Conservation (phyloP, 345 rosid genomes). For the Pseudoturritis turrita region DNA sequence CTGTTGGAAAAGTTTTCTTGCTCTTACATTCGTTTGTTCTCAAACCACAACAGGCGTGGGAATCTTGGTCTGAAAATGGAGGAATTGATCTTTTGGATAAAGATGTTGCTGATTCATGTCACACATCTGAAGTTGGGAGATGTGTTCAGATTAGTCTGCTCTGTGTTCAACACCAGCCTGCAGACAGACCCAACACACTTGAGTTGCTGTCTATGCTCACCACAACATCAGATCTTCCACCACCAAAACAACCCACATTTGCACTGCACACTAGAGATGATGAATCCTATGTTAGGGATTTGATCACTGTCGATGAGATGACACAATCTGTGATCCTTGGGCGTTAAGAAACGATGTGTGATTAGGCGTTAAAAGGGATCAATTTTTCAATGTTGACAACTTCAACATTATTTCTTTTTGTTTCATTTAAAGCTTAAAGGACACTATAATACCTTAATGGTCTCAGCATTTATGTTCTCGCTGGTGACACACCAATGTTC, state of each 20-base stretch:
- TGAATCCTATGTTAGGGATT: not conserved
- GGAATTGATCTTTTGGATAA: slow-evolving; percentile 14
- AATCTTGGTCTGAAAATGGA: slow-evolving; percentile 8
- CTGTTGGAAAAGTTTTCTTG: not conserved
- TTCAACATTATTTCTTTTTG: no score
- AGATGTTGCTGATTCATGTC: not conserved
- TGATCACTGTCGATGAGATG: not conserved
- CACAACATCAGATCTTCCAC: slow-evolving; percentile 5
- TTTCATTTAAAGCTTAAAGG: no score
- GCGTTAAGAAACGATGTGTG: not conserved
- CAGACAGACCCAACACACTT: slow-evolving; percentile 13
- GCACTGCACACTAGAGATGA: not conserved
- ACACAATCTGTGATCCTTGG: slow-evolving; percentile 11
- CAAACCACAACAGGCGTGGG: slow-evolving; percentile 13
- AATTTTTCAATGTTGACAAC: not conserved
- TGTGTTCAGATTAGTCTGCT: slow-evolving; percentile 21
- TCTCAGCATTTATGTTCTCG: not conserved
- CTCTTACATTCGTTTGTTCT: not conserved
- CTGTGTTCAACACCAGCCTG: slow-evolving; percentile 18
- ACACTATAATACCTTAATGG: no score
- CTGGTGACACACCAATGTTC: not conserved
- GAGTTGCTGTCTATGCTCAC: slow-evolving; percentile 20
- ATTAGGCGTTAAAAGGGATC: not conserved
- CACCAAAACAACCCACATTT: slow-evolving; percentile 17
- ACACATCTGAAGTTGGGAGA: slow-evolving; percentile 2